Evolutionary conservation across 148 eudicot genomes (phyloP).

Genomic region (Diospyros lotus): DNA sequence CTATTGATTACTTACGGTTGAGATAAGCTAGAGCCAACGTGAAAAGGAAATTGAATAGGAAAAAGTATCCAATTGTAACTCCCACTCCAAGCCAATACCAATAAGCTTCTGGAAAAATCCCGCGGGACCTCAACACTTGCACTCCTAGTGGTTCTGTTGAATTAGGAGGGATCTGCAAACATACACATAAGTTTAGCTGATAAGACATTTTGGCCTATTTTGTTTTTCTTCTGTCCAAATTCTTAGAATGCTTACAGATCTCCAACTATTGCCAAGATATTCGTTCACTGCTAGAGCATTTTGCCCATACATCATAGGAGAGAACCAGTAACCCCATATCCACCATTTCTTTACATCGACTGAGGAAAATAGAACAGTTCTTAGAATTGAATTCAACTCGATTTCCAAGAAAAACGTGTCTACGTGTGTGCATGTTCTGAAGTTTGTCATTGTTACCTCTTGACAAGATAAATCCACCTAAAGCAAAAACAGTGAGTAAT

Average conservation of each 20-base stretch:
- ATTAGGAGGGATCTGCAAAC: conserved; percentile 25
- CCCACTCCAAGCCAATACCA: conserved; percentile 61
- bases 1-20: conserved; percentile 32
- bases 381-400: background rate
- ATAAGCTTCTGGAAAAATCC: conserved; percentile 26
- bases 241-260: conserved; percentile 20
- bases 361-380: conserved; percentile 3
- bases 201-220: background rate
- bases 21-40: conserved; percentile 36
- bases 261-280: conserved; percentile 66
- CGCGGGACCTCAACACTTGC: conserved; percentile 26
- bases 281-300: conserved; percentile 58
- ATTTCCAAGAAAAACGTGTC: background rate
- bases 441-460: conserved; percentile 19
- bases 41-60: conserved; percentile 30
- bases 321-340: conserved; percentile 64
- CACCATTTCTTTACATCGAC: conserved; percentile 52
- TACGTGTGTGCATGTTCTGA: background rate
- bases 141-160: conserved; percentile 31
- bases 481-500: conserved; percentile 19
- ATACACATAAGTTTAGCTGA: background rate
- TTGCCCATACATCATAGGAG: conserved; percentile 55
- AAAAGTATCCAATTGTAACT: conserved; percentile 26
- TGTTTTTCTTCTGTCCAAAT: too few species aligned
- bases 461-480: conserved; percentile 36